Evolutionary conservation across 2,329 filamentous ascomycete species (phyloP).

Genomic region (Trichoderma aggressivum): DNA sequence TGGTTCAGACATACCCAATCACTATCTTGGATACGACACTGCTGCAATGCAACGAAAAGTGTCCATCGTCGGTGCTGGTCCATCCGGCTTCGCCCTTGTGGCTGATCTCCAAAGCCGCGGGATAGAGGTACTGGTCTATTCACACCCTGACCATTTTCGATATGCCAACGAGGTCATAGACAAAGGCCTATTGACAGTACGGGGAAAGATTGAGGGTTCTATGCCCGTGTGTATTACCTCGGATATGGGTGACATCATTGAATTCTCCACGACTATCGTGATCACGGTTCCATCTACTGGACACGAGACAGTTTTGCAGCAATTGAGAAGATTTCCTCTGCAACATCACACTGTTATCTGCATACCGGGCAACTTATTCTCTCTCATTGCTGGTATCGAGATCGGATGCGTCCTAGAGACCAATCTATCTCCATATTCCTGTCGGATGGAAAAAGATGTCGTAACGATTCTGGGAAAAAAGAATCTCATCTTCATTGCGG

Average conservation of each 20-base stretch:
- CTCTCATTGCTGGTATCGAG: not conserved
- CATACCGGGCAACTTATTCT: not conserved
- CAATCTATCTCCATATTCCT: not conserved
- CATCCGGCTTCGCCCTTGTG: not conserved
- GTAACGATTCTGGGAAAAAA: not conserved
- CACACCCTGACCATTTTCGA: not conserved
- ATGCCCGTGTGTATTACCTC: not conserved
- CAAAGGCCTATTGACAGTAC: not conserved
- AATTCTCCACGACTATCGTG: not conserved
- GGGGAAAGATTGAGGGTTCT: not conserved
- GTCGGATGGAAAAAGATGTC: not conserved
- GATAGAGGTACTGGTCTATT: not conserved
- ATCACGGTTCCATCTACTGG: not conserved
- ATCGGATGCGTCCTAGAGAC: not conserved
- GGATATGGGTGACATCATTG: not conserved
- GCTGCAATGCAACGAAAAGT: not conserved
- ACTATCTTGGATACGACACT: not conserved
- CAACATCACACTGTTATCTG: not conserved
- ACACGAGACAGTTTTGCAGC: not conserved
- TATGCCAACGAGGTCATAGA: not conserved
- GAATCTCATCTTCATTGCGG: not conserved
- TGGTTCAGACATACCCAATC: not conserved
- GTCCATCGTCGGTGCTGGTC: not conserved
- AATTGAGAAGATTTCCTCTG: not conserved
- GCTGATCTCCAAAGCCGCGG: not conserved